Base-by-base conservation (phyloP, 768 basidiomycete genomes). In the Dendrothele bispora region DNA sequence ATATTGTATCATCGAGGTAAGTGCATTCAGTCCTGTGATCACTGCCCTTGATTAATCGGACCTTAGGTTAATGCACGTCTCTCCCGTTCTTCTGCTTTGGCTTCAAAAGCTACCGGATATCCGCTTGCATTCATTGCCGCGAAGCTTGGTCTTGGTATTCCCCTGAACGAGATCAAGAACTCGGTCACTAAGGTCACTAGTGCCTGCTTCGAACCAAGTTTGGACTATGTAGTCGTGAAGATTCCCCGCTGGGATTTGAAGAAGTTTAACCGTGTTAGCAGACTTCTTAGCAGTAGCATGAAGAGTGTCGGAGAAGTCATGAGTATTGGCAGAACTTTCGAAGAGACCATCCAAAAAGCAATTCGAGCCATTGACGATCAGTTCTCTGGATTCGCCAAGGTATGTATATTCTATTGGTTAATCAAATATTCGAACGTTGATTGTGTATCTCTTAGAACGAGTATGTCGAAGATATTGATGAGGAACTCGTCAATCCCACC, bases 271-370 rank as follows among this genome's bases (percentile, higher is more conserved):
- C 84, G 95, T 38, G 95, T 99, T 60, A 94, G 91, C 64, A 82
- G 88, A 49, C 75, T 90, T 32, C 73, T 99, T 40, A 92, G 91
- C 67, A 91, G 88, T 57, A 92, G 90, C 69, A 98, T 99, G 95
- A 98, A 98, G 79, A 93, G 90, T 58, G 95, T 99, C 7, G 95
- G 95, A 22, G 95, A 99, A 68, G 95, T 99, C 48, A 99, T 99
- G 97, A 92, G 91, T 56, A 98, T 99, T 55, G 95, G 95, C 12
- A 77, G 95, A 57, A 97, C 94, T 4, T 99, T 99, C 61, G 95
- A 98, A 66, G 95, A 99, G 75, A 98, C 95, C 1, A 87, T 98
- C 47, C 95, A 98, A 67, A 98, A 99, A 72, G 97, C 95, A 3
- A 95, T 98, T 52, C 77, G 95, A 27, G 88, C 93, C 3, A 97